phyloP scores from a whole-genome alignment of 805 yeast species.

The Ogataea ramenticola region DNA sequence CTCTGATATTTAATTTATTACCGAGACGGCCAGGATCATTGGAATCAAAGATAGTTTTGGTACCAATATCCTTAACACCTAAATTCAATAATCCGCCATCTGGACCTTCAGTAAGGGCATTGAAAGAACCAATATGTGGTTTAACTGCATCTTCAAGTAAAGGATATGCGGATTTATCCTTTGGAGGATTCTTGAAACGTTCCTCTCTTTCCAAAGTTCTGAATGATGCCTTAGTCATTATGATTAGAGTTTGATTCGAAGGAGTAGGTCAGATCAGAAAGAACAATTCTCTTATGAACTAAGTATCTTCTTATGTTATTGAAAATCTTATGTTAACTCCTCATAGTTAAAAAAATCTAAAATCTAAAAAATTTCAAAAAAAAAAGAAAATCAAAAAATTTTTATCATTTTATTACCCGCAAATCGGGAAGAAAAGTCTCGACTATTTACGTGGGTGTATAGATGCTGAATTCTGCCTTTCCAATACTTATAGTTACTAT shows the following conservation, averaged over 20 bases:
- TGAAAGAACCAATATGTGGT: slow-evolving; percentile 94
- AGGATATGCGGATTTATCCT: slow-evolving; percentile 77
- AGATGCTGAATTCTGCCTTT: background rate
- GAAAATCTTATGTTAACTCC: no score
- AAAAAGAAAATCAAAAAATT: background rate
- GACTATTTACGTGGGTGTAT: background rate
- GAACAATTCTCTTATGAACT: background rate
- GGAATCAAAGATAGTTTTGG: slow-evolving; percentile 78
- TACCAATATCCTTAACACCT: slow-evolving; percentile 85
- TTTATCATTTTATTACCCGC: background rate
- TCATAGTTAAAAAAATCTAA: no score
- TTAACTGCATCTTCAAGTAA: slow-evolving; percentile 80
- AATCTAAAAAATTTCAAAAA: background rate
- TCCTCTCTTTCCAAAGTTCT: slow-evolving; percentile 83
- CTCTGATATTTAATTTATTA: slow-evolving; percentile 76
- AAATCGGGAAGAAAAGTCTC: no score
- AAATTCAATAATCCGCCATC: slow-evolving; percentile 78
- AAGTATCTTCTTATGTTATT: no score
- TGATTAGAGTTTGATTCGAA: no score
- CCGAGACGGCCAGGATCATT: slow-evolving; percentile 63
- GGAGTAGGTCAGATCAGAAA: no score
- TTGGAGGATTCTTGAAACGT: slow-evolving; percentile 84
- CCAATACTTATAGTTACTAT: no score
- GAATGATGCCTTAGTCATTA: slow-evolving; percentile 47
- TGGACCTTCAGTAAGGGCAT: slow-evolving; percentile 87